Evolutionary conservation across 495 filamentous ascomycete species (phyloP).

Genomic region (Penicillium robsamsonii): DNA sequence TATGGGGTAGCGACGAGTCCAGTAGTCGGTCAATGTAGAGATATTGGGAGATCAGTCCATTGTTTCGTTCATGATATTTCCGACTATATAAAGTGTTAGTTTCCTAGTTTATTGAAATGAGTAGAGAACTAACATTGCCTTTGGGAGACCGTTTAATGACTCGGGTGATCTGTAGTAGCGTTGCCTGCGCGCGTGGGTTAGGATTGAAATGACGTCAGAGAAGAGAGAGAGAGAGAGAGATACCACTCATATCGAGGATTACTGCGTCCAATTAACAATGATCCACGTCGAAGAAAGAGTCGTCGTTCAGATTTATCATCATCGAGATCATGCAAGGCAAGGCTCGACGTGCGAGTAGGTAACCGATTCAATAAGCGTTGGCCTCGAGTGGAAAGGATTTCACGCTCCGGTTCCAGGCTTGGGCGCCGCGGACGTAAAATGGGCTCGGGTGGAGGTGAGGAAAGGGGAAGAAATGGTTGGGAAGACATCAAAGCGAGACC

Average conservation of each 20-base stretch:
- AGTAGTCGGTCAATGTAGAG: slow-evolving; percentile 88
- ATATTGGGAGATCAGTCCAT: slow-evolving; percentile 80
- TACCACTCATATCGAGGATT: slow-evolving; percentile 41
- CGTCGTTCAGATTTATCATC: slow-evolving; percentile 16
- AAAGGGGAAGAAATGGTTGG: slow-evolving; percentile 18
- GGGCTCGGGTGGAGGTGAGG: slow-evolving; percentile 23
- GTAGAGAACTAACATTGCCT: slow-evolving; percentile 27
- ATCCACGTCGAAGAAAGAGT: slow-evolving; percentile 20
- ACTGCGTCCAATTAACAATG: slow-evolving; percentile 36
- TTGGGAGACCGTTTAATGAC: slow-evolving; percentile 27
- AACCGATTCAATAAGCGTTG: slow-evolving; percentile 34
- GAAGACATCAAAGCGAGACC: slow-evolving; percentile 15
- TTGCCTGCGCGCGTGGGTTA: slow-evolving; percentile 24
- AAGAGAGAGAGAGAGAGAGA: background rate
- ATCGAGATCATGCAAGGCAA: slow-evolving; percentile 23
- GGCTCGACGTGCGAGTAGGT: slow-evolving; percentile 28
- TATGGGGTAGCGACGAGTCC: slow-evolving; percentile 82
- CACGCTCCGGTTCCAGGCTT: slow-evolving; percentile 32
- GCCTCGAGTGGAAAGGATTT: slow-evolving; percentile 39
- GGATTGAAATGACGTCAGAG: background rate
- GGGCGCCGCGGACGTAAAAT: slow-evolving; percentile 29
- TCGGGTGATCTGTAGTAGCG: slow-evolving; percentile 34
- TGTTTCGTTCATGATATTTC: slow-evolving; percentile 80
- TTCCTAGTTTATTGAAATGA: background rate
- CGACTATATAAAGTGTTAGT: slow-evolving; percentile 38